Evolutionary conservation across 2,329 filamentous ascomycete genomes (phyloP), one percentile per base, ranked within the genome.

Genomic region (Emergomyces africanus): DNA sequence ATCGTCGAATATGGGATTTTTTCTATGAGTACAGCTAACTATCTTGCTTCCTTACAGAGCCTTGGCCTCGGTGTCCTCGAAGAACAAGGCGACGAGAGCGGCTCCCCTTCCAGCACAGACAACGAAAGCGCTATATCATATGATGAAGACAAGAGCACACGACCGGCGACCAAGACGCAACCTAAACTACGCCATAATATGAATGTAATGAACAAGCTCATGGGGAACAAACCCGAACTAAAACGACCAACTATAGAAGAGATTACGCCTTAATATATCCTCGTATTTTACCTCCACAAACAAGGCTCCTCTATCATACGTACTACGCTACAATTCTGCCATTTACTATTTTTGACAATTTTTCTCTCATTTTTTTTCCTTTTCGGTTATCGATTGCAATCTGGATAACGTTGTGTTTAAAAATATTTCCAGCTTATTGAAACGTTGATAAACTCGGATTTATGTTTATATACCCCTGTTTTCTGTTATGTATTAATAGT

Each of bases 11-110:
- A 20, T 58, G 30, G 49, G n/a, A 8, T 18, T 28, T 39, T 54
- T 54, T 0, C 23, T 35, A 6, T 23, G 20, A 39, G 14, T 10
- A 4, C 51, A 46, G 51, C 58, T 63, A 57, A 63, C 37, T 20
- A 5, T 55, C 28, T 28, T 50, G n/a, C 37, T 2, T 18, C 54
- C 57, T 42, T 60, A 51, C 46, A 75, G 73, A 72, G 77, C 60
- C 67, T 78, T 53, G 74, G 75, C 5, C 64, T 78, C 12, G 75
- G 75, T 10, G 75, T 78, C 5, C 64, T 78, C 23, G 72, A 75
- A 65, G 74, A 77, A 61, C 72, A 72, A 58, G 59, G 61, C 6
- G 66, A 68, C 3, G 63, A 61, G 18, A 62, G 65, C n/a, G 58
- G 28, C 58, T 50, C 57, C 37, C 59, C 56, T 55, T 42, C 58